Evolutionary conservation across 140 eudicot genomes (phyloP).

Genomic region (Cichorium intybus): DNA sequence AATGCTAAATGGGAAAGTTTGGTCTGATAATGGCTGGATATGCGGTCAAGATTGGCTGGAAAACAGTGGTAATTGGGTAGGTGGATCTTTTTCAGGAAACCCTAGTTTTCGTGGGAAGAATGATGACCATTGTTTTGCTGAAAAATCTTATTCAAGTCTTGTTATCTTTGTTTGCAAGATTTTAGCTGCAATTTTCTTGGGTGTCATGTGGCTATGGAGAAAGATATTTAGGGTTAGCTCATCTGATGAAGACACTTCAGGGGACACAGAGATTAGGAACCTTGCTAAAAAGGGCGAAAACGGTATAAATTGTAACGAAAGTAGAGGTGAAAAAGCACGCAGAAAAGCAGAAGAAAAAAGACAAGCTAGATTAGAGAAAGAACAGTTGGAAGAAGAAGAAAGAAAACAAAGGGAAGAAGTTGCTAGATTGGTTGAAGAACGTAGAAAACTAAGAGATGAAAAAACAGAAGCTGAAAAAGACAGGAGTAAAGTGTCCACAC

Average conservation of each 20-base stretch:
- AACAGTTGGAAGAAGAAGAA: conserved; percentile 76
- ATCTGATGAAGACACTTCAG: conserved; percentile 48
- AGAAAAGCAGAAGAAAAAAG: conserved; percentile 90
- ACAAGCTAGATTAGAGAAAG: conserved; percentile 76
- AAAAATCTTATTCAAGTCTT: conserved; percentile 54
- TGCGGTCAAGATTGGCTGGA: conserved; percentile 79
- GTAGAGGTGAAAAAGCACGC: conserved; percentile 79
- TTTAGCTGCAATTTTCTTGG: conserved; percentile 41
- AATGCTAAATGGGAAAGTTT: conserved; percentile 62
- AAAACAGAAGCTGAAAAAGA: conserved; percentile 63
- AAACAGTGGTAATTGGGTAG: conserved; percentile 57
- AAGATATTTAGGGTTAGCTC: conserved; percentile 62
- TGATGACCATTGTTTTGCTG: conserved; percentile 56
- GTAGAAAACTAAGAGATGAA: conserved; percentile 70
- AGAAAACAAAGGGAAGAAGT: conserved; percentile 90
- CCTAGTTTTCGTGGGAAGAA: conserved; percentile 40
- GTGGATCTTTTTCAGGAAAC: conserved; percentile 52
- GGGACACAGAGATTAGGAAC: conserved; percentile 45
- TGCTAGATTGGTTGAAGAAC: conserved; percentile 79
- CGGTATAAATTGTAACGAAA: conserved; percentile 62
- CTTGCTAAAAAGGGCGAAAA: conserved; percentile 48
- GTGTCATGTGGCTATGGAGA: conserved; percentile 59
- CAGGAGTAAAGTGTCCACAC: conserved; percentile 34
- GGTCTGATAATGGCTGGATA: conserved; percentile 69
- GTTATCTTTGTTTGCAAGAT: conserved; percentile 45